Evolutionary conservation across 192 early-diverging fungal genomes (phyloP).

Genomic region (Helicostylum pulchrum): DNA sequence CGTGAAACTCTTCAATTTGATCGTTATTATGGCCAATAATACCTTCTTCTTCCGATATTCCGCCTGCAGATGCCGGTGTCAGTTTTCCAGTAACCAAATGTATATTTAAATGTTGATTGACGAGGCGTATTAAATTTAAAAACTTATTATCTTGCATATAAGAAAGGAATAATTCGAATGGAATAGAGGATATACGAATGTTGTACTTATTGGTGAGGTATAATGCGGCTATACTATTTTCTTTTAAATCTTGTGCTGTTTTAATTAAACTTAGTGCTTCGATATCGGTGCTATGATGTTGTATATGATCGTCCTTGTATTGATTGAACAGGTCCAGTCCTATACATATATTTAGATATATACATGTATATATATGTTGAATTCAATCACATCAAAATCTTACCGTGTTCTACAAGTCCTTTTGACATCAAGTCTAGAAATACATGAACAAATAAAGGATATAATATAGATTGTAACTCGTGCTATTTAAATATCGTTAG

Average conservation of each 20-base stretch:
- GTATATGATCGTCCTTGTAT: constrained; percentile 72
- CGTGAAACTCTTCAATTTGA: too few species aligned
- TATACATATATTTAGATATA: background rate
- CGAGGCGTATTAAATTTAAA: constrained; percentile 77
- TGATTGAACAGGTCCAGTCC: constrained; percentile 40
- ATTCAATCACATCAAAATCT: background rate
- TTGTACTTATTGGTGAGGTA: constrained; percentile 80
- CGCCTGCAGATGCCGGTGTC: constrained; percentile 16
- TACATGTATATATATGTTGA: background rate
- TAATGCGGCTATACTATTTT: constrained; percentile 72
- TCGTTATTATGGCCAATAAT: too few species aligned
- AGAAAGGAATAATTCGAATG: constrained; percentile 81
- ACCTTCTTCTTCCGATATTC: constrained; percentile 2
- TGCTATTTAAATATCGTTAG: constrained; percentile 41
- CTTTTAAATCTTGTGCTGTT: constrained; percentile 61
- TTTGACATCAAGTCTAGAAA: constrained; percentile 80
- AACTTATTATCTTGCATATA: constrained; percentile 91
- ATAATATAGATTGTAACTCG: constrained; percentile 77
- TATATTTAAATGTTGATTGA: constrained; percentile 89
- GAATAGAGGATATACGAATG: constrained; percentile 75
- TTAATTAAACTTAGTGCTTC: constrained; percentile 59
- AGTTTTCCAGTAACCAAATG: constrained; percentile 11
- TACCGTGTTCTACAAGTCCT: constrained; percentile 34
- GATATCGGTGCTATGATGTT: constrained; percentile 77
- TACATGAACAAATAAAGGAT: constrained; percentile 86